A percentile compares a stretch with the other conserved stretches of the same genome.
Conservation (phyloP, 2,329 filamentous ascomycete species). For the Fusarium torreyae region DNA sequence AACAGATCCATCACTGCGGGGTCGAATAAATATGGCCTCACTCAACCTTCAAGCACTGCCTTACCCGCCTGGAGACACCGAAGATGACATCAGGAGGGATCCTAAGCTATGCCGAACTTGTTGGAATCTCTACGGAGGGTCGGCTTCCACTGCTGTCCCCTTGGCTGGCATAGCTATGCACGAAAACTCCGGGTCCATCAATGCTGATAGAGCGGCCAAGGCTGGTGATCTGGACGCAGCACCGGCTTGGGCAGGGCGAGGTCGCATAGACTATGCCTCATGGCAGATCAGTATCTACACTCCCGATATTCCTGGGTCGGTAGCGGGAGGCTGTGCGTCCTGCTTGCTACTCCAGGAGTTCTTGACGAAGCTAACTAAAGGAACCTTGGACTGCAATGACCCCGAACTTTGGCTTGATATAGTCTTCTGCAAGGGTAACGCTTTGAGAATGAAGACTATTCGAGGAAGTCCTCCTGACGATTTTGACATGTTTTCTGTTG, state of each 20-base stretch:
- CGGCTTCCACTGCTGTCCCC: constrained; percentile 18
- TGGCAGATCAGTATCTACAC: constrained; percentile 32
- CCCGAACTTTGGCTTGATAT: constrained; percentile 25
- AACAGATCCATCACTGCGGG: constrained; percentile 16
- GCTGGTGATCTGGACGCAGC: constrained; percentile 10
- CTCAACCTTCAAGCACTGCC: constrained; percentile 23
- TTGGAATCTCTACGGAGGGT: constrained; percentile 41
- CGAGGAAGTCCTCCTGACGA: constrained; percentile 27
- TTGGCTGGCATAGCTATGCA: constrained; percentile 39
- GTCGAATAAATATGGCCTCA: constrained; percentile 32
- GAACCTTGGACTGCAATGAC: constrained; percentile 10
- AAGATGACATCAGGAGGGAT: constrained; percentile 34
- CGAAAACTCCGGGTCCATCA: constrained; percentile 26
- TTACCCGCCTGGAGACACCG: constrained; percentile 23
- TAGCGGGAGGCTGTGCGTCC: constrained; percentile 21
- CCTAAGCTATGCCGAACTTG: constrained; percentile 33
- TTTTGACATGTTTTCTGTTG: constrained; percentile 32
- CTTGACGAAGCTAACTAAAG: constrained; percentile 26
- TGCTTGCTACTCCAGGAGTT: constrained; percentile 26
- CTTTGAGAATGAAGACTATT: constrained; percentile 6
- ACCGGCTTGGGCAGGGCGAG: constrained; percentile 27
- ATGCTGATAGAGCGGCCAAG: constrained; percentile 19
- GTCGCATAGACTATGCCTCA: constrained; percentile 35
- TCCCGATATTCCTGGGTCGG: constrained; percentile 19
- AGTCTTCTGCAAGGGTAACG: constrained; percentile 41